Base-by-base conservation (phyloP, 2,329 filamentous ascomycete species). In the Rutstroemia sp. region DNA sequence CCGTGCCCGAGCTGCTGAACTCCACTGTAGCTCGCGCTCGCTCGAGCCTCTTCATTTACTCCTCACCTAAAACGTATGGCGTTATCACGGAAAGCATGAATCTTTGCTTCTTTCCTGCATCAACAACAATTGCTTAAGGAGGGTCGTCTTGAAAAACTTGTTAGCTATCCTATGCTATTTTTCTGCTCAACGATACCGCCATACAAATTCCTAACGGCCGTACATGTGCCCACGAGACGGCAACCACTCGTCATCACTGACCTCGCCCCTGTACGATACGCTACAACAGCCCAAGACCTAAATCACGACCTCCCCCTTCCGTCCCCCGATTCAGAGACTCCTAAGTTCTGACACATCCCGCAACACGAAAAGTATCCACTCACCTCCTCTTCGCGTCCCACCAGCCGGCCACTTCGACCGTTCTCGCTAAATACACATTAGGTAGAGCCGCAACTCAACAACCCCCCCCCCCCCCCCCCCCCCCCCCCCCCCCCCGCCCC, bases 31-130 rank as follows among this genome's bases (percentile, higher is more conserved):
- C 30, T 53, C 44, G 27, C 30, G 30, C 10, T 34, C 30, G 30
- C 10, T 54, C 51, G 38, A 48, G 27, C 51, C 51, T 45, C 51
- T 54, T 54, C 51, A 54, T 54, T 38, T 54, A 45, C 16, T 17
- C 39, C 39, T n/a, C 39, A 8, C 39, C 39, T 8, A 12, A 34
- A 34, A 34, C 12, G 30, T 12, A 34, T 12, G 30, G 12, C 12
- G 10, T 12, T 14, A 10, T 34, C 30, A 34, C 14, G 12, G 9
- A 10, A 34, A 34, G 30, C 9, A 34, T 34, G 30, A 34, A 34
- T 34, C 30, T 34, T 34, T 34, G 30, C 30, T 10, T 34, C 30
- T 34, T 34, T 1, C 10, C 30, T 14, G 30, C 30, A 34, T 34
- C 25, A 27, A 27, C 25, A 6, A 27, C 6, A 27, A 27, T 27